Percentiles rank a stretch among this genome's conserved stretches.
Evolutionary conservation across 768 basidiomycete species (phyloP).

Genomic region (Kwoniella sp.): DNA sequence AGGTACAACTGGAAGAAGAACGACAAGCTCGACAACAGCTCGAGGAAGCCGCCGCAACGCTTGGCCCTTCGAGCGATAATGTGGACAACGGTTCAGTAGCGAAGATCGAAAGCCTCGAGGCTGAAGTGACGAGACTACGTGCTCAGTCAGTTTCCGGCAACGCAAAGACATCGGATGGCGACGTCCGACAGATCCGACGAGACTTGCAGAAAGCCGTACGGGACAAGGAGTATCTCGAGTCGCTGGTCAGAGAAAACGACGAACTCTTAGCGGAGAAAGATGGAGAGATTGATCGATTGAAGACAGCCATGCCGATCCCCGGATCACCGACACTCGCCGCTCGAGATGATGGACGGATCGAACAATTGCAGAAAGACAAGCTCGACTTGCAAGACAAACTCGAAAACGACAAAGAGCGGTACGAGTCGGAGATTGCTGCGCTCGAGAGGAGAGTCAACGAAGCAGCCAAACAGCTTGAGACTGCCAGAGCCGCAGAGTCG

Average conservation of each 20-base stretch:
- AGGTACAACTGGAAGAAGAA: slow-evolving; percentile 32
- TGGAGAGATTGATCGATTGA: slow-evolving; percentile 39
- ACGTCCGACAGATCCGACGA: slow-evolving; percentile 20
- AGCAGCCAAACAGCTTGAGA: background rate
- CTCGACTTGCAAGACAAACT: slow-evolving; percentile 4
- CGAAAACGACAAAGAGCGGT: background rate
- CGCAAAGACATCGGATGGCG: background rate
- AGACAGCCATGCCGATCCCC: slow-evolving; percentile 39
- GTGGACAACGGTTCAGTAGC: background rate
- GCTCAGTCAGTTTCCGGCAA: background rate
- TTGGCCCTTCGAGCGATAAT: background rate
- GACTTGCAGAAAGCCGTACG: slow-evolving; percentile 33
- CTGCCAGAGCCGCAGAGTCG: slow-evolving; percentile 4
- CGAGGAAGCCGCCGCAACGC: background rate
- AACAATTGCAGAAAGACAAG: slow-evolving; percentile 17
- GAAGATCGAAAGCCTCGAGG: slow-evolving; percentile 25
- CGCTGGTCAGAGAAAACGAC: slow-evolving; percentile 38
- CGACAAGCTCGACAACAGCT: slow-evolving; percentile 7
- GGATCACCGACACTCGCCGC: slow-evolving; percentile 23
- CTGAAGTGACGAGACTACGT: slow-evolving; percentile 22
- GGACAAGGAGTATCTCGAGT: slow-evolving; percentile 38
- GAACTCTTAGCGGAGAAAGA: slow-evolving; percentile 40
- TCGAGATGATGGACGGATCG: slow-evolving; percentile 6
- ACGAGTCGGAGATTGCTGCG: slow-evolving; percentile 7
- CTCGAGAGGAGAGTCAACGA: slow-evolving; percentile 2